These are phyloP conservation scores for Clavulina sp. DNA, from an alignment of 768 basidiomycete species.

Conservation along the genomic window DNA sequence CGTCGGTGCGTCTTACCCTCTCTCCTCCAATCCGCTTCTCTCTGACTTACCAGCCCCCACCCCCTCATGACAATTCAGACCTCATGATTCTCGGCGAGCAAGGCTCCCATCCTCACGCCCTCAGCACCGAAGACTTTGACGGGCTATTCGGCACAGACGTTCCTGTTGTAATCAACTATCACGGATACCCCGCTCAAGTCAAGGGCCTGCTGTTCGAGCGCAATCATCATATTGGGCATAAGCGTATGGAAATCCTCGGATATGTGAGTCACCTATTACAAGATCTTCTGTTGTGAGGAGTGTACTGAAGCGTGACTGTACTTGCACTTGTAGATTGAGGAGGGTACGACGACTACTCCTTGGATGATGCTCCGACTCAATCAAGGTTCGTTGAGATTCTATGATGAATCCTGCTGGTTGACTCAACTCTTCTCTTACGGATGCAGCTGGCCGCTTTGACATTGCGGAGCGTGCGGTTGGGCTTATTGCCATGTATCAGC, in stretches of 20 bases:
- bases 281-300: neutral
- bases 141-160: slow-evolving; percentile 55
- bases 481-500: slow-evolving; percentile 15
- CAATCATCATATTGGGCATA: slow-evolving; percentile 8
- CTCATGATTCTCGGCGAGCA: slow-evolving; percentile 58
- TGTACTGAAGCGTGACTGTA: neutral
- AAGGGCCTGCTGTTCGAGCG: slow-evolving; percentile 47
- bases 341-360: slow-evolving; percentile 60
- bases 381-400: slow-evolving; percentile 5
- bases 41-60: no score
- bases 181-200: slow-evolving; percentile 61
- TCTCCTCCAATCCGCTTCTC: neutral
- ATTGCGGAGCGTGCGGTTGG: slow-evolving; percentile 20
- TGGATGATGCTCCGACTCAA: slow-evolving; percentile 24
- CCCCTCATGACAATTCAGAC: no score
- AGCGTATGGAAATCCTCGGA: slow-evolving; percentile 14
- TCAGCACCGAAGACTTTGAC: slow-evolving; percentile 42
- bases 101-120: slow-evolving; percentile 63
- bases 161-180: slow-evolving; percentile 66
- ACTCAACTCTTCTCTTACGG: slow-evolving; percentile 15
- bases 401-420: neutral
- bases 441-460: slow-evolving; percentile 17
- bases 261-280: slow-evolving; percentile 10
- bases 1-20: slow-evolving; percentile 21
- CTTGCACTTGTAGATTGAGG: slow-evolving; percentile 11